phyloP scores from a whole-genome alignment of 2,329 filamentous ascomycete species.

The Dactylella cylindrospora region DNA sequence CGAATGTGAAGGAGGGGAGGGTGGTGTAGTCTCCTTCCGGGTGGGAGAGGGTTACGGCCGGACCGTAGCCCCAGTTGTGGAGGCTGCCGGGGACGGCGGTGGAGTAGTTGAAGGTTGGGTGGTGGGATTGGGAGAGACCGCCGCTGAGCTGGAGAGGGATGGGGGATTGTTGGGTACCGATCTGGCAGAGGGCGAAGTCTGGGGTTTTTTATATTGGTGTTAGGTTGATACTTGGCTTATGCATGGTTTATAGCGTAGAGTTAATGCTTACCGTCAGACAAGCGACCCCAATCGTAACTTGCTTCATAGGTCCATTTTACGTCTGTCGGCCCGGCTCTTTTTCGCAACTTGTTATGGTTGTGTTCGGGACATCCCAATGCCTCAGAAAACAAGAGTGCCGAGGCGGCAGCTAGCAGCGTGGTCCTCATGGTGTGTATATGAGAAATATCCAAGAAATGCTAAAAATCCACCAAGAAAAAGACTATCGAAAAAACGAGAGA shows the following conservation, averaged over 20 bases:
- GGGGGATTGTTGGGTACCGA: constrained; percentile 58
- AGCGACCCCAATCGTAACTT: constrained; percentile 54
- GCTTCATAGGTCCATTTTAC: constrained; percentile 51
- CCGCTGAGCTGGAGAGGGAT: constrained; percentile 54
- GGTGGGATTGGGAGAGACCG: constrained; percentile 54
- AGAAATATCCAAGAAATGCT: too few relatives aligned
- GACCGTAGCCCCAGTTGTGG: constrained; percentile 58
- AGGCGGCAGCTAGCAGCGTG: constrained; percentile 7
- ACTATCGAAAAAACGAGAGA: not conserved
- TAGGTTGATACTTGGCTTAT: not conserved
- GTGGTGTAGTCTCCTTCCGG: constrained; percentile 51
- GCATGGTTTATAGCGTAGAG: not conserved
- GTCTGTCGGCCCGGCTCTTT: constrained; percentile 24
- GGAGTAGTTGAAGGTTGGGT: constrained; percentile 54
- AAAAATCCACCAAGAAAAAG: not conserved
- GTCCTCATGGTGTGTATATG: constrained; percentile 14
- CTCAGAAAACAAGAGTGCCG: constrained; percentile 13
- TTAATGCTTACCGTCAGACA: constrained; percentile 49
- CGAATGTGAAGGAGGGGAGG: constrained; percentile 55
- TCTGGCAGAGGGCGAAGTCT: constrained; percentile 57
- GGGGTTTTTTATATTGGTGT: constrained; percentile 5
- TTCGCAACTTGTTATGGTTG: constrained; percentile 14
- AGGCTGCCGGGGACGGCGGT: constrained; percentile 52
- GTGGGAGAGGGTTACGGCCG: constrained; percentile 54
- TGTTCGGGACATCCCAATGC: constrained; percentile 47